Conservation (phyloP, 441 rosid species). For the Aquilaria agallochum region DNA sequence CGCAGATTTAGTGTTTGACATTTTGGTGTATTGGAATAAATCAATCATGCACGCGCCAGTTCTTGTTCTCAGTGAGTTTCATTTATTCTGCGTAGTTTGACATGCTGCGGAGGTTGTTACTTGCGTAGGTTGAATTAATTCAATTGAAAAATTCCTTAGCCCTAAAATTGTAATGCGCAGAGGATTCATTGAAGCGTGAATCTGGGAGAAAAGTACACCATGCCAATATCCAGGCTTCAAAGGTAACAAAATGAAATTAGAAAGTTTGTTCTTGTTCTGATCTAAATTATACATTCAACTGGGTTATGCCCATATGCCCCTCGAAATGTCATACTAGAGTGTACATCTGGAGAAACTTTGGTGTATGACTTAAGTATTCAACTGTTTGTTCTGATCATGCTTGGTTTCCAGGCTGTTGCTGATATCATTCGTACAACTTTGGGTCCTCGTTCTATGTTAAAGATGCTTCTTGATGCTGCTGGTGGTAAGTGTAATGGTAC, state of each 20-base stretch:
- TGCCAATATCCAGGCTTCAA: slow-evolving; percentile 76
- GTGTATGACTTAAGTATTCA: background rate
- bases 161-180: slow-evolving; percentile 25
- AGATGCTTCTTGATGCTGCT: slow-evolving; percentile 84
- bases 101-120: no score
- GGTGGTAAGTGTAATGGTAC: slow-evolving; percentile 49
- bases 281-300: background rate
- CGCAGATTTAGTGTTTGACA: no score
- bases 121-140: no score
- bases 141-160: background rate
- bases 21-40: no score
- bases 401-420: slow-evolving; percentile 64
- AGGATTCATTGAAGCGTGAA: slow-evolving; percentile 79
- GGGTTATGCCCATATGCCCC: background rate
- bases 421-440: slow-evolving; percentile 86
- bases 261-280: no score
- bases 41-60: slow-evolving; percentile 50
- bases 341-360: background rate
- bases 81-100: background rate
- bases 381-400: background rate
- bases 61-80: slow-evolving; percentile 56
- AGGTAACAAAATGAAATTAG: slow-evolving; percentile 27
- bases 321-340: background rate
- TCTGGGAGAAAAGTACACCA: slow-evolving; percentile 67
- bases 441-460: slow-evolving; percentile 95